Base-by-base conservation (phyloP, 1,139 yeast genomes). In the Debaryomyces sp. region DNA sequence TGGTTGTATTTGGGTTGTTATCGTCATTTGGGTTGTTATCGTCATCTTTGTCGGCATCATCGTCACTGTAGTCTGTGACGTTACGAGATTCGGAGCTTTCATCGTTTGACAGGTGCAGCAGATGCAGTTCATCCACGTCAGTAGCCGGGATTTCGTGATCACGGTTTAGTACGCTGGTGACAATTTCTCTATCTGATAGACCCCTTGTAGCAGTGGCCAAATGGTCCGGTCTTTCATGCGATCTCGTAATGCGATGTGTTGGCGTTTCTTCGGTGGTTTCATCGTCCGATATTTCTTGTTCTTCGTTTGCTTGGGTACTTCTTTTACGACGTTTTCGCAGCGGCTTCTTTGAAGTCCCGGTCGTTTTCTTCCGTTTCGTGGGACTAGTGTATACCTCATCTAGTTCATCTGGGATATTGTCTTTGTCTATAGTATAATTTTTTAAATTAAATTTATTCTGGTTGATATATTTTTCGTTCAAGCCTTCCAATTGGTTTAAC, bases 401-500 rank as follows among this genome's bases (percentile, higher is more conserved):
- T 30, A 63, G 44, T 26, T 54, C 51, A 26, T 53, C 57, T 2
- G 66, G 61, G 21, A 65, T 53, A 13, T 57, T 52, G 9, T 54
- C 57, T 37, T 54, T 46, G 24, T 61, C 59, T 22, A 67, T 58
- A 6, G 41, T 50, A 41, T 55, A 52, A 15, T 56, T 57, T 23
- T 61, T 59, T 43, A 68, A 54, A 42, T 60, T 63, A 30, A 51
- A 44, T 36, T 58, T 54, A 40, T 62, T 60, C 30, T 57, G 48
- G 4, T 51, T 54, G 24, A 50, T 50, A 50, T 59, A 64, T 23
- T 49, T 55, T 26, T 60, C 54, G 52, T 71, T 71, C 44, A 70
- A 53, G 6, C 59, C 58, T 21, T 56, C 60, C 18, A 68, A 39
- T 2, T 35, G 50, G 22, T 50, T 53, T 9, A 46, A 40, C 22